Evolutionary conservation across 2,329 filamentous ascomycete genomes (phyloP).

Genomic region (Talaromyces sp.): DNA sequence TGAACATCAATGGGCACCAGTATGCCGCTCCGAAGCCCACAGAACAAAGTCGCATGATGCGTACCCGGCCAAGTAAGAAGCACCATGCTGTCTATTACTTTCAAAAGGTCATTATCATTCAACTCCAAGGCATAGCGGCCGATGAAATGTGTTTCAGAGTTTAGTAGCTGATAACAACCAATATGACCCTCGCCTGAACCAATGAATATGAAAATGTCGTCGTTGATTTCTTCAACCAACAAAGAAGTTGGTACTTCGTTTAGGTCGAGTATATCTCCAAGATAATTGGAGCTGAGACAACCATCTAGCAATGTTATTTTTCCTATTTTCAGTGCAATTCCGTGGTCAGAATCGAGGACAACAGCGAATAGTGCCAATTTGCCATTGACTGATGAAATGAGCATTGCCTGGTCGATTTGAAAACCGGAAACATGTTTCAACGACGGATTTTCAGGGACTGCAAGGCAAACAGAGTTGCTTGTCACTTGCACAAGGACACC

Average conservation of each 20-base stretch:
- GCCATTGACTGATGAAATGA: constrained; percentile 28
- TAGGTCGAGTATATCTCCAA: constrained; percentile 21
- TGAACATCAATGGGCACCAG: constrained; percentile 34
- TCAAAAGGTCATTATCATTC: constrained; percentile 25
- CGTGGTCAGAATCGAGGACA: constrained; percentile 22
- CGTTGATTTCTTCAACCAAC: constrained; percentile 24
- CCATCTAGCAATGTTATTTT: constrained; percentile 17
- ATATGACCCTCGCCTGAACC: constrained; percentile 37
- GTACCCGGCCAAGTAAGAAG: constrained; percentile 18
- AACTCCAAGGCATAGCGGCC: constrained; percentile 22
- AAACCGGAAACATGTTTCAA: constrained; percentile 21
- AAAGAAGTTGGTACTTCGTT: constrained; percentile 35
- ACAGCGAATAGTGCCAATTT: constrained; percentile 24
- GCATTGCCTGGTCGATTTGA: constrained; percentile 18
- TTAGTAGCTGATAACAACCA: constrained; percentile 24
- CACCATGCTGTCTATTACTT: constrained; percentile 31
- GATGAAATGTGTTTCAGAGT: constrained; percentile 18
- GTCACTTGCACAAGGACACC: constrained; percentile 42
- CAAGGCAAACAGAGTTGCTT: constrained; percentile 29
- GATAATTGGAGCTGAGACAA: constrained; percentile 17
- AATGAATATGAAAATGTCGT: constrained; percentile 30
- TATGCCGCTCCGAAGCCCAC: constrained; percentile 43
- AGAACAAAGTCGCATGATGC: constrained; percentile 29
- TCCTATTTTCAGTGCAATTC: constrained; percentile 25
- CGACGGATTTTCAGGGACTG: constrained; percentile 18